These are phyloP conservation scores for Penicillium olsonii DNA, from an alignment of 2,329 filamentous ascomycete species.

Conservation along the genomic window DNA sequence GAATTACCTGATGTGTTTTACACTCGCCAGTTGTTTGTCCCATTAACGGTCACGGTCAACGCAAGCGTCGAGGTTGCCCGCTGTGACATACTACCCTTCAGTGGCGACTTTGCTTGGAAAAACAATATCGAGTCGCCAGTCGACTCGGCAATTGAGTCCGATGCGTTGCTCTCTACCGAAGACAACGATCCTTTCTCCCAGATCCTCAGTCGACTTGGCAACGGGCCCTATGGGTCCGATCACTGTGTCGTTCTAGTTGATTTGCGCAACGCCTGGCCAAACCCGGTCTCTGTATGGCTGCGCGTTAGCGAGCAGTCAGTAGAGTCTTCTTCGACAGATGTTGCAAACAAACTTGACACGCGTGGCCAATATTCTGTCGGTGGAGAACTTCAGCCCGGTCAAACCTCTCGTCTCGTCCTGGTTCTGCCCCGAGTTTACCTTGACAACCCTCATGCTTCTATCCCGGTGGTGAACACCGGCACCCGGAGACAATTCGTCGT, in stretches of 20 bases:
- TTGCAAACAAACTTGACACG: slow-evolving; percentile 20
- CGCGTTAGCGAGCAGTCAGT: slow-evolving; percentile 41
- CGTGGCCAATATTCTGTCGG: slow-evolving; percentile 34
- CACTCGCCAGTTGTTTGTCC: slow-evolving; percentile 78
- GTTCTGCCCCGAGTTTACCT: slow-evolving; percentile 75
- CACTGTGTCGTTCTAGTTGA: slow-evolving; percentile 81
- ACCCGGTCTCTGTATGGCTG: slow-evolving; percentile 69
- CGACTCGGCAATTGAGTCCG: slow-evolving; percentile 8
- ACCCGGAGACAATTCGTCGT: slow-evolving; percentile 93
- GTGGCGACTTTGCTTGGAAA: slow-evolving; percentile 67
- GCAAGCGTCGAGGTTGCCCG: slow-evolving; percentile 80
- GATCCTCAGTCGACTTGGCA: slow-evolving; percentile 46
- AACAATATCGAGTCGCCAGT: slow-evolving; percentile 30
- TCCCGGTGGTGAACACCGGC: slow-evolving; percentile 77
- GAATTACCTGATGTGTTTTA: slow-evolving; percentile 75
- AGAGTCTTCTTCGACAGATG: slow-evolving; percentile 3
- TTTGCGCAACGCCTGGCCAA: slow-evolving; percentile 87
- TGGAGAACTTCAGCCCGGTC: slow-evolving; percentile 57
- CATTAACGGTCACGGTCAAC: slow-evolving; percentile 86
- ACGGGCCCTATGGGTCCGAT: slow-evolving; percentile 53
- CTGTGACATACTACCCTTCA: slow-evolving; percentile 76
- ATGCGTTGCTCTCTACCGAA: slow-evolving; percentile 21
- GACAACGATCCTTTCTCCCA: slow-evolving; percentile 47
- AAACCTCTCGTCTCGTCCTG: slow-evolving; percentile 72
- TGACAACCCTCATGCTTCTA: slow-evolving; percentile 72